Evolutionary conservation across 2,329 filamentous ascomycete genomes (phyloP), one percentile per base, ranked within the genome.

Genomic region (Colletotrichum coccodes): DNA sequence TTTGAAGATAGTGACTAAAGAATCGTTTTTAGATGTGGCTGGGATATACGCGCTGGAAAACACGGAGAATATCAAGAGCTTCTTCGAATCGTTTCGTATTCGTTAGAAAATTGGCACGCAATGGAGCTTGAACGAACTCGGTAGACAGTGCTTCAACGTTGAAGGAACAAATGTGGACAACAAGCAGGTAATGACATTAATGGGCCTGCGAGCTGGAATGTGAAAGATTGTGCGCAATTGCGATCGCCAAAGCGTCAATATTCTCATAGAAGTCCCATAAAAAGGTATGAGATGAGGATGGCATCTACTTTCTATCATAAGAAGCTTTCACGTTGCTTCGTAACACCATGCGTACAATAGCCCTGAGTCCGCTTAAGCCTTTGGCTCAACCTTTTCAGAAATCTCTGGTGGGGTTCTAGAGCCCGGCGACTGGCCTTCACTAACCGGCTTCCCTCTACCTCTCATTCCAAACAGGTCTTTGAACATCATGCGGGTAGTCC

Each of bases 401-500:
- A 60, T 26, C 18, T 62, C 46, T 2, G 70, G 70, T 3, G 70
- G 70, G 6, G 64, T 71, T 9, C 26, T n/a, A 0, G 23, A 28
- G 5, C 60, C 60, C 5, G 64, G 59, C 16, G 66, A 57, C 11
- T 58, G 52, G 4, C 69, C 68, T 12, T 71, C 60, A 32, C 36
- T 59, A 1, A 59, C 16, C 0, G 53, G 21, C 44, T 46, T 68
- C 3, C 40, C 34, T 6, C 32, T 46, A 7, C 60, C 42, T 2
- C 52, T 38, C 14, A 63, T 14, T 4, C 70, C 70, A 1, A 71
- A 32, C 9, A 71, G 1, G 8, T 71, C 70, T 6, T 62, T 65
- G 14, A 60, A 58, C 64, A 71, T 71, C 68, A 70, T 64, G 3
- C 57, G 47, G 1, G 64, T 64, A 0, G 70, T 71, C 4, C 64